Evolutionary conservation across 805 yeast species (phyloP), one percentile per base, ranked within the genome.

Genomic region (Candida succiphila): DNA sequence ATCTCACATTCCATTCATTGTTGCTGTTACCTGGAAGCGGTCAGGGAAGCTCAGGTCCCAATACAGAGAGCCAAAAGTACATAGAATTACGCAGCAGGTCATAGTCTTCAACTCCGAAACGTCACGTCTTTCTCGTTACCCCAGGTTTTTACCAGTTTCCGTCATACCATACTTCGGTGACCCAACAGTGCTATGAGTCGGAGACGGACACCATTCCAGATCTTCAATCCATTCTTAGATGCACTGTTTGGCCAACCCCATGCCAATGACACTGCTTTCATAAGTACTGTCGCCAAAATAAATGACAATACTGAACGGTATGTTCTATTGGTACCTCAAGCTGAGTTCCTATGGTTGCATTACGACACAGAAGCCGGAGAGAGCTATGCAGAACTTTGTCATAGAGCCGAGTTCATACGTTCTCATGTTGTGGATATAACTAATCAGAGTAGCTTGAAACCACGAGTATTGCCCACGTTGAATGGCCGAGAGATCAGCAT

Each of bases 171-270:
- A n/a, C n/a, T n/a, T n/a, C n/a, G n/a, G n/a, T n/a, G n/a, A n/a
- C n/a, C n/a, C n/a, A n/a, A n/a, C n/a, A n/a, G n/a, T n/a, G n/a
- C n/a, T n/a, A n/a, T n/a, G n/a, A n/a, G n/a, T n/a, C n/a, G n/a
- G n/a, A n/a, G n/a, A n/a, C n/a, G n/a, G n/a, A n/a, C n/a, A n/a
- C n/a, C n/a, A n/a, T n/a, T n/a, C n/a, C n/a, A n/a, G n/a, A 56
- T 78, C 35, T 54, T 68, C 36, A 79, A 81, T 44, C 86, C 88
- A 7, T 58, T 78, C 24, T 57, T 81, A 22, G 75, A 80, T 51
- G 65, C 75, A 25, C 53, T 81, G 6, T 79, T 82, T 60, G 77
- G 79, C 56, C 75, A 79, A 43, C 78, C 81, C 0, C 61, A 58
- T 36, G 74, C 75, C 2, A 38, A 52, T 6, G 54, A 52, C n/a